Conservation (phyloP, 1,139 yeast genomes). For the Meyerozyma elateridarum region DNA sequence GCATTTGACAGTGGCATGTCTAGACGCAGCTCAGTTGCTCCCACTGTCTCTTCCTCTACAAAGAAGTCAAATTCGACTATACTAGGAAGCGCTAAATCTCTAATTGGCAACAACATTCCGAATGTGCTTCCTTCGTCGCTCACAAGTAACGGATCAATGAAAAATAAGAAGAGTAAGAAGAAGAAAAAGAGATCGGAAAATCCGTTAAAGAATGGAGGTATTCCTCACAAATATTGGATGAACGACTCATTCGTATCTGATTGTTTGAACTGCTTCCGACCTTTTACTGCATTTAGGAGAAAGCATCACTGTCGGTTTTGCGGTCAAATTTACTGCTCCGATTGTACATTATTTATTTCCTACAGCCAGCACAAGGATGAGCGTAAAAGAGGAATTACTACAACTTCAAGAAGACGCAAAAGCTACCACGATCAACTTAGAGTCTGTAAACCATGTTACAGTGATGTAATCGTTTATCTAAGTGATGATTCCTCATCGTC, state of each 20-base stretch:
- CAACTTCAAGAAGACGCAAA: constrained; percentile 10
- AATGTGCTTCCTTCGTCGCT: constrained; percentile 29
- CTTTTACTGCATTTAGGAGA: constrained; percentile 75
- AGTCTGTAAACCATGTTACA: constrained; percentile 74
- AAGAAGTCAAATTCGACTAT: constrained; percentile 41
- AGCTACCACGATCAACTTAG: constrained; percentile 63
- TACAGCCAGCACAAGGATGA: constrained; percentile 63
- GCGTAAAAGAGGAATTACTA: constrained; percentile 14
- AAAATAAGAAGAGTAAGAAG: constrained; percentile 22
- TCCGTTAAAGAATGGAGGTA: constrained; percentile 45
- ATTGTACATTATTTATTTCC: constrained; percentile 76
- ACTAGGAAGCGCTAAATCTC: constrained; percentile 37
- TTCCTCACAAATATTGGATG: constrained; percentile 83
- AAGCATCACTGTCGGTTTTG: constrained; percentile 95
- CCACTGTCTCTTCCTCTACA: constrained; percentile 23
- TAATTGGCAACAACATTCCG: constrained; percentile 27
- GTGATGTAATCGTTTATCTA: constrained; percentile 58
- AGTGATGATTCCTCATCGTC: constrained; percentile 56
- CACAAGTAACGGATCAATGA: constrained; percentile 21
- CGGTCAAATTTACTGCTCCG: constrained; percentile 89
- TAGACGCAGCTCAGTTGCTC: constrained; percentile 4
- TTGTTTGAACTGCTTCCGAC: constrained; percentile 71
- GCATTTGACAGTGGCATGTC: no score
- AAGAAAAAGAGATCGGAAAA: constrained; percentile 39
- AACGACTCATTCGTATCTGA: constrained; percentile 82